Percentiles rank a stretch among this genome's conserved stretches.
phyloP scores from a whole-genome alignment of 306 rosid species.

The Cicer judaicum region DNA sequence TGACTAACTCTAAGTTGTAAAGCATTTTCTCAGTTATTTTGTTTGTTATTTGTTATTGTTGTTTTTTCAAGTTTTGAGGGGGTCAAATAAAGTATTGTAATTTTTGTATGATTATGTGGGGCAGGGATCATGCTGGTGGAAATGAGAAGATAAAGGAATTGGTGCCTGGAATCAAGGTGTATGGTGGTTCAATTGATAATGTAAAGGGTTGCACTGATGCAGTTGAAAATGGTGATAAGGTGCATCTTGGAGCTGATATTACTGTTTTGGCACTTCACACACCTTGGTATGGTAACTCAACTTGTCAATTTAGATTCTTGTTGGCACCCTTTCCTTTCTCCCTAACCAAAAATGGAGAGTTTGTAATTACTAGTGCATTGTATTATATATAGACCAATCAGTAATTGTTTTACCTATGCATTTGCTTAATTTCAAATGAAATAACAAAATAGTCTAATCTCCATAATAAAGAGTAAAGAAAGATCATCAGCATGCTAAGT shows the following conservation, averaged over 20 bases:
- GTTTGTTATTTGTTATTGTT: not conserved
- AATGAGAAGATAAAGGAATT: conserved; percentile 80
- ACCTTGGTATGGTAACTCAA: conserved; percentile 67
- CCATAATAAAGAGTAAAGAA: not conserved
- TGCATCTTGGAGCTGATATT: conserved; percentile 74
- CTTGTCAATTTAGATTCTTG: not conserved
- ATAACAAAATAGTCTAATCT: conserved; percentile 14
- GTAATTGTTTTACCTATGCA: not conserved
- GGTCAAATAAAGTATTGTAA: not conserved
- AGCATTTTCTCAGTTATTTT: conserved; percentile 16
- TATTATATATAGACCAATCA: not conserved
- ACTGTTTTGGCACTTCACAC: conserved; percentile 77
- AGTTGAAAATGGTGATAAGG: conserved; percentile 86
- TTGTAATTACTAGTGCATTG: not conserved
- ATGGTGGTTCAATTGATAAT: conserved; percentile 86
- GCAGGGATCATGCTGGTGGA: conserved; percentile 94
- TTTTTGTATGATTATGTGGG: not conserved
- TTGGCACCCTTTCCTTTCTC: not conserved
- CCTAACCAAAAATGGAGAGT: not conserved
- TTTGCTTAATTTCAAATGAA: conserved; percentile 26
- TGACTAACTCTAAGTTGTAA: not conserved
- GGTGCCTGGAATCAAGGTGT: conserved; percentile 85
- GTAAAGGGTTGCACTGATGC: conserved; percentile 85
- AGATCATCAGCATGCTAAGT: conserved; percentile 23
- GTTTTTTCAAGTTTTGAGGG: not conserved